Conservation (phyloP, 345 rosid species). For the Syzygium aromaticum region DNA sequence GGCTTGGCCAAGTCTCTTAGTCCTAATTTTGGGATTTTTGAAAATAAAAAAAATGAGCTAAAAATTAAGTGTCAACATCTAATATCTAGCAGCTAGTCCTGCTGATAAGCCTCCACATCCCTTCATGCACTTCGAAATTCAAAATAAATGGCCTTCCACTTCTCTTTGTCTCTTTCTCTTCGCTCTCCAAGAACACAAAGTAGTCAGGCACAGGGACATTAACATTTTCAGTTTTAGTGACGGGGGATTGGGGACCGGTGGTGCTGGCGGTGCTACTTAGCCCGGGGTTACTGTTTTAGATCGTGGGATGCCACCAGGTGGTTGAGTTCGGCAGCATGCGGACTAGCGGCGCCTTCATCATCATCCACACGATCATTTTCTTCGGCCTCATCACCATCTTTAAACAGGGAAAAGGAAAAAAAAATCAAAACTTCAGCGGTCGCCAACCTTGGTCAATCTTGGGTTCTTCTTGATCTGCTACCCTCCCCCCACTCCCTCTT, state of each 20-base stretch:
- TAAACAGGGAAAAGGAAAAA: no score
- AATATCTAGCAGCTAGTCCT: neutral
- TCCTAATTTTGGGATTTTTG: no score
- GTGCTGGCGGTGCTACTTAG: constrained; percentile 37
- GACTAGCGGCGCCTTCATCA: constrained; percentile 38
- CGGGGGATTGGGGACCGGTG: constrained; percentile 53
- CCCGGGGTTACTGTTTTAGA: constrained; percentile 44
- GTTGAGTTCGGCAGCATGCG: constrained; percentile 34
- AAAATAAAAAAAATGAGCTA: no score
- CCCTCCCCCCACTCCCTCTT: no score
- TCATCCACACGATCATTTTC: constrained; percentile 39
- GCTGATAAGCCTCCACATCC: neutral
- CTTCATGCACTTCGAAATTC: neutral
- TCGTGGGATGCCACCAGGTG: constrained; percentile 22
- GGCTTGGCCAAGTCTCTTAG: no score
- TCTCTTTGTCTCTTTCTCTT: neutral
- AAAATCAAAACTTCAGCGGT: no score
- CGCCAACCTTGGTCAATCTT: no score
- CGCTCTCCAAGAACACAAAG: neutral
- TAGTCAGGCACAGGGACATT: neutral
- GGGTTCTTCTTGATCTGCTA: no score
- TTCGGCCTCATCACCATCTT: constrained; percentile 27
- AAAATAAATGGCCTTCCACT: neutral
- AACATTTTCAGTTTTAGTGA: neutral
- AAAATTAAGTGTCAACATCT: no score